Base-by-base conservation (phyloP, 352 stramenopile species). In the Phytophthora idaei region DNA sequence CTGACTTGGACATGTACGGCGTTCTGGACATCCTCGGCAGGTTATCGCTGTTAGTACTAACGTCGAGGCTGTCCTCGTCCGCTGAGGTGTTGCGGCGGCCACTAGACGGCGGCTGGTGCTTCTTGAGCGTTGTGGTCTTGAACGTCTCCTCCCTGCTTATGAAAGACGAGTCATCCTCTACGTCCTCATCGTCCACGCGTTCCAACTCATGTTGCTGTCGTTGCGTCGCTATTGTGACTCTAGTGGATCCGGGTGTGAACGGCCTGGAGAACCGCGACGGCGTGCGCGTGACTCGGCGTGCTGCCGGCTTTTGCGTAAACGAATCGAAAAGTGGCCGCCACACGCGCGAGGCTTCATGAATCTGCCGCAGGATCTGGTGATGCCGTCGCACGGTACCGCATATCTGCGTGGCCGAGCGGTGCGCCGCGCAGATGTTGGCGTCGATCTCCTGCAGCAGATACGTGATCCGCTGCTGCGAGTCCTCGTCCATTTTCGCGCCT, bases 401-500 rank as follows among this genome's bases (percentile, higher is more conserved):
- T 57, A 93, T 92, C 64, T 92, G 80, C 55, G 85, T 92, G 31
- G 85, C 85, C 55, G 83, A 90, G 32, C 82, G 81, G 41, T 93
- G 85, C 39, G 85, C 83, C 34, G 85, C 83, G 57, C 78, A 91
- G 61, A 94, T 88, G 69, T 92, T 92, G 53, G 81, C 80, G 55
- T 94, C 86, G 73, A 94, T 92, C 77, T 94, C 86, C 73, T 92
- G 82, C 61, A 94, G 73, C 61, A 94, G 62, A 75, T 90, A 92
- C 65, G 86, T 94, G 71, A 94, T 86, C 21, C 84, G 83, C 71
- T 94, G 86, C 71, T 94, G 80, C 25, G 74, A 64, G 54, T 88
- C 80, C 61, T 94, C 85, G 41, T 92, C 82, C 83, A 89, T 90
- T 73, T 80, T 76, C 42, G 61, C 67, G 67, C 71, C 53, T 68